Base-by-base conservation (phyloP, 2,329 filamentous ascomycete species). In the Xylaria sp. region DNA sequence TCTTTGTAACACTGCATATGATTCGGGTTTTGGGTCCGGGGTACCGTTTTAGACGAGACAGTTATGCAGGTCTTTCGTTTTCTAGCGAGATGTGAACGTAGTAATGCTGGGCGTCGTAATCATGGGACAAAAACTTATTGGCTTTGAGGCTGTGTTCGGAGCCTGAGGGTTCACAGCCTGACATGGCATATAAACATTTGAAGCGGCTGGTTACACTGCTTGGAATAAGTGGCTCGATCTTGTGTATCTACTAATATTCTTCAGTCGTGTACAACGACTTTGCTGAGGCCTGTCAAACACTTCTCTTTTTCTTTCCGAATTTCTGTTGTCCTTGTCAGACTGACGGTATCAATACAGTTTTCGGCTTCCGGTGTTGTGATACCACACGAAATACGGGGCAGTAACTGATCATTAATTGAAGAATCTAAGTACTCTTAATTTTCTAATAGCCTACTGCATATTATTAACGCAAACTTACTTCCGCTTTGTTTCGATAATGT, bases 1-100 rank as follows among this genome's bases (percentile, higher is more conserved):
- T 28, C 52, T 23, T 39, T 45, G 58, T 62, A 30, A 36, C n/a
- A 65, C 63, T 59, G 53, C 62, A 58, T 59, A 45, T 55, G 53
- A 39, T 39, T 30, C 55, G 53, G 59, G 58, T 66, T 25, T 23
- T 45, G 63, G 59, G 66, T 36, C 36, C 43, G 45, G 45, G 53
- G 30, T 55, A 30, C 32, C 41, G 46, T 45, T 34, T 66, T 45
- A 45, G 56, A 59, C 52, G 34, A 34, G 59, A 56, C 20, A 36
- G 12, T 45, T 20, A 55, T 65, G 57, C 57, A 59, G 13, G 53
- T 63, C 58, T 66, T 20, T 45, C 43, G 39, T 43, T 36, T 58
- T 34, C 50, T 57, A 39, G 30, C 43, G 32, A 32, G n/a, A 53
- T 61, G 23, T 60, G n/a, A 43, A 23, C 25, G 50, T 55, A 23